Evolutionary conservation across 2,329 filamentous ascomycete genomes (phyloP).

Genomic region (Aspergillus neotritici): DNA sequence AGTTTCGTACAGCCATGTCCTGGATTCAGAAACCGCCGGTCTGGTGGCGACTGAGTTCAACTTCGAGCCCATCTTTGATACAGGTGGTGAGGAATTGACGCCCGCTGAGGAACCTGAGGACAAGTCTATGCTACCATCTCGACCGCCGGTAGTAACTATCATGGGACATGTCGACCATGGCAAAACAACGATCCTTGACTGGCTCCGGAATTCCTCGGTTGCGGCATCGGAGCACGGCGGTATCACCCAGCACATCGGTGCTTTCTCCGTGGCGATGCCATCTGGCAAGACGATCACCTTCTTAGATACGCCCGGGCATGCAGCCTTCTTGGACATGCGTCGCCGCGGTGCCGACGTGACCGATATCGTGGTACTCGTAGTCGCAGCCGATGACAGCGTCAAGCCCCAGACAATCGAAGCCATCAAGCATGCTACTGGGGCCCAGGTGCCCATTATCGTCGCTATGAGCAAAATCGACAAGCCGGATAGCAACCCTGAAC

Average conservation of each 20-base stretch:
- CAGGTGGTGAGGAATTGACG: slow-evolving; percentile 62
- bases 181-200: slow-evolving; percentile 94
- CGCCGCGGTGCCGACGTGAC: slow-evolving; percentile 93
- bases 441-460: slow-evolving; percentile 91
- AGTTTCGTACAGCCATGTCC: slow-evolving; percentile 71
- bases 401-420: slow-evolving; percentile 97
- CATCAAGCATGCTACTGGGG: slow-evolving; percentile 81
- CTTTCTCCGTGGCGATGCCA: slow-evolving; percentile 85
- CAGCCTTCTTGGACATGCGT: slow-evolving; percentile 92
- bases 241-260: slow-evolving; percentile 97
- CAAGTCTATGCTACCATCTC: slow-evolving; percentile 59
- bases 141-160: slow-evolving; percentile 94
- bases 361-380: slow-evolving; percentile 91
- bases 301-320: slow-evolving; percentile 92
- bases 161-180: slow-evolving; percentile 99
- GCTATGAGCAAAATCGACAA: slow-evolving; percentile 98
- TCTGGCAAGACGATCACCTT: slow-evolving; percentile 90
- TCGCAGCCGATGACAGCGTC: slow-evolving; percentile 94
- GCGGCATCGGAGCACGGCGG: slow-evolving; percentile 89
- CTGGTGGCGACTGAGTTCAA: slow-evolving; percentile 90
- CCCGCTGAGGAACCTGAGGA: slow-evolving; percentile 65
- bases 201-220: slow-evolving; percentile 84
- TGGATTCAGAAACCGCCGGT: slow-evolving; percentile 85
- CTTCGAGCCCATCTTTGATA: slow-evolving; percentile 74
- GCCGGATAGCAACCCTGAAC: slow-evolving; percentile 69